Conservation (phyloP, 2,329 filamentous ascomycete species). For the Talaromyces marneffei region DNA sequence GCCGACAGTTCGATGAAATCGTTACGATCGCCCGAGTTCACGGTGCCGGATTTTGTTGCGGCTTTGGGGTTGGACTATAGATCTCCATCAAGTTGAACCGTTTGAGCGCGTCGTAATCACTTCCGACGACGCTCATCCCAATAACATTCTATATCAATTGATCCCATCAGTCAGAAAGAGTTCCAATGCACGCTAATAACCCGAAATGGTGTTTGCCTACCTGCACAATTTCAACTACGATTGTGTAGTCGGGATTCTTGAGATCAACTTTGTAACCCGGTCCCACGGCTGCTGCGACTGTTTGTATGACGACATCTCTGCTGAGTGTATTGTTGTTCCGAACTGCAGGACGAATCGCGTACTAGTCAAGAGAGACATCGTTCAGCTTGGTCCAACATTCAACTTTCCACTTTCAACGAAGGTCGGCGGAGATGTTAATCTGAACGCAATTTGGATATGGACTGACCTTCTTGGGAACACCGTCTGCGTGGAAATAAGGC, state of each 20-base stretch:
- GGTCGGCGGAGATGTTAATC: neutral
- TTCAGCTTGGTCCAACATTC: neutral
- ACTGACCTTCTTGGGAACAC: constrained; percentile 49
- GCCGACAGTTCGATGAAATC: neutral
- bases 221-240: constrained; percentile 58
- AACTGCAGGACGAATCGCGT: constrained; percentile 57
- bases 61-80: constrained; percentile 44
- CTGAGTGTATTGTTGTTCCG: constrained; percentile 55
- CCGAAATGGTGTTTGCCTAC: constrained; percentile 36
- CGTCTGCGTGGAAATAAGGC: constrained; percentile 53
- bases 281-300: constrained; percentile 54
- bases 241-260: constrained; percentile 54
- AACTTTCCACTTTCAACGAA: neutral
- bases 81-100: constrained; percentile 60
- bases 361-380: constrained; percentile 36
- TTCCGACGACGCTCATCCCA: constrained; percentile 58
- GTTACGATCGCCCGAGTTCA: neutral
- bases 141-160: constrained; percentile 49
- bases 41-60: constrained; percentile 4
- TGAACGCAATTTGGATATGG: neutral
- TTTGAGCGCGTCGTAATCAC: constrained; percentile 56
- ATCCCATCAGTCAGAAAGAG: constrained; percentile 7
- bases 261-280: constrained; percentile 55
- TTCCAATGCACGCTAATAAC: neutral
- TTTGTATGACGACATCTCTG: constrained; percentile 55